Evolutionary conservation across 1,284 basidiomycete species (phyloP), one percentile per base, ranked within the genome.

Genomic region (Ceratobasidium sp.): DNA sequence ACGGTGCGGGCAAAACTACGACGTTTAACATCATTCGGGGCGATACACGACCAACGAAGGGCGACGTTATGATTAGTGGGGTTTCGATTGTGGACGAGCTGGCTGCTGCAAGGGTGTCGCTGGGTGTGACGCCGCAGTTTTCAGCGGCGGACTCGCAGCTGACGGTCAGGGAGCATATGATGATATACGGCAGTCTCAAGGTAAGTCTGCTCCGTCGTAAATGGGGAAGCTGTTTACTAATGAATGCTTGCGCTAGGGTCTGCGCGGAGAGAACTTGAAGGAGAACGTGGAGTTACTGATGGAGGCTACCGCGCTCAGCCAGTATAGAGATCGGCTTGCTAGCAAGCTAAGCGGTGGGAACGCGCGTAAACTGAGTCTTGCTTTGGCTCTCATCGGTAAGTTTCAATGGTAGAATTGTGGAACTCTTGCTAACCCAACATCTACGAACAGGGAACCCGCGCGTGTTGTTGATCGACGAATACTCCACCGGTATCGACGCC

Each of bases 91-190:
- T 92, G 23, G 84, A 86, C 33, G 86, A 90, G 75, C 89, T 92
- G 0, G 89, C 89, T 50, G 86, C 84, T 3, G 92, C 93, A 42
- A 88, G 92, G 64, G 87, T 91, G 4, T 87, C 89, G 6, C 88
- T 95, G 4, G 93, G 93, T 1, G 92, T 95, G 56, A 94, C 93
- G 82, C 94, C 93, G 0, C 94, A 95, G 81, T 93, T 94, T 84
- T 93, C 93, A 4, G 93, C 94, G 0, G 93, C 95, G 78, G 94
- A 95, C 80, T 86, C 90, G 5, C 90, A 93, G 79, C 84, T 95
- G 66, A 94, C 92, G 2, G 94, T 94, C 15, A 87, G 90, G 42
- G 91, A 96, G 82, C 94, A 96, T 81, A 85, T 95, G 48, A 79
- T 88, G 81, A 80, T 84, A 0, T 86, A 85, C 74, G 83, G 83